Conservation (phyloP, 1,284 basidiomycete species). For the Irpex rosettiformis region DNA sequence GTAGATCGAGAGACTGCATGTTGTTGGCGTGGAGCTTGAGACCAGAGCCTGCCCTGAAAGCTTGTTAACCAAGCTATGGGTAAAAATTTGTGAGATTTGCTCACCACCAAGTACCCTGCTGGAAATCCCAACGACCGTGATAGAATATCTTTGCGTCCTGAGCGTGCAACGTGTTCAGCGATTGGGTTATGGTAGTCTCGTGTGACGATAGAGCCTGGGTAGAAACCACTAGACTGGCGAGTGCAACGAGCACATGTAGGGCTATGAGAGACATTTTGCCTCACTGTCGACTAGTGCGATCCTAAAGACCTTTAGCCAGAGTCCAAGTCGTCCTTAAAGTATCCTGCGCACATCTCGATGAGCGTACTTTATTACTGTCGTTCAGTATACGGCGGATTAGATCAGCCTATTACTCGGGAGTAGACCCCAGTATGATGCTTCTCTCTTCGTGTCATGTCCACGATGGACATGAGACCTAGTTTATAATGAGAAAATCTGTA, state of each 20-base stretch:
- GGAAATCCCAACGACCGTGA: constrained; percentile 37
- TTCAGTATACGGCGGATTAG: background rate
- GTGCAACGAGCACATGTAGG: background rate
- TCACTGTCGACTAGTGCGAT: background rate
- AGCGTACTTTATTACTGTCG: background rate
- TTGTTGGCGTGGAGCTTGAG: constrained; percentile 48
- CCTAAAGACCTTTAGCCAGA: too few species aligned
- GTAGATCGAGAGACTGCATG: constrained; percentile 41
- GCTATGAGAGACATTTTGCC: background rate
- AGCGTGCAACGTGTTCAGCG: constrained; percentile 19
- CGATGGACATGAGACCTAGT: background rate
- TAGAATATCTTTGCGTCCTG: constrained; percentile 32
- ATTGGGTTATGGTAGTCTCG: background rate
- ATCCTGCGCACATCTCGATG: too few species aligned
- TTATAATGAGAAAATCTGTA: too few species aligned
- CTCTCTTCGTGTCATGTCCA: background rate
- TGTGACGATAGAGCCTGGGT: background rate
- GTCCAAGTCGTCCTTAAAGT: too few species aligned
- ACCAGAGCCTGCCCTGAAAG: constrained; percentile 49
- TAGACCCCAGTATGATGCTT: background rate
- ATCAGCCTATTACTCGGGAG: background rate
- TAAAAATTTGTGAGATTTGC: constrained; percentile 3
- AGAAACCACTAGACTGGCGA: background rate
- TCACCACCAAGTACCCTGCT: constrained; percentile 39
- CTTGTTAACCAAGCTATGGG: background rate